These are phyloP conservation scores for Cyathus striatus DNA, from an alignment of 768 basidiomycete species.

Conservation along the genomic window DNA sequence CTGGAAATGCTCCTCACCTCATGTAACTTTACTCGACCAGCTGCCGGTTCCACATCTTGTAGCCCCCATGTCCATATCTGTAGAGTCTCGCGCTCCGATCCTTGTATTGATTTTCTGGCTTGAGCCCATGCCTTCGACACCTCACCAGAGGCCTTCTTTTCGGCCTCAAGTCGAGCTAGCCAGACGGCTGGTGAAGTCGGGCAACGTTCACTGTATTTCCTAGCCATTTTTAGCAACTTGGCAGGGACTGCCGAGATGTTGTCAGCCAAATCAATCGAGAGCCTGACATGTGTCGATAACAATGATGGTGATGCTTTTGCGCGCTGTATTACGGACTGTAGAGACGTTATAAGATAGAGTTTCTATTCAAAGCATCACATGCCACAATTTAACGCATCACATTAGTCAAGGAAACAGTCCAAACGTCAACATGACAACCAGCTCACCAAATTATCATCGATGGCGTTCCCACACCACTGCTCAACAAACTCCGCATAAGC, in stretches of 20 bases:
- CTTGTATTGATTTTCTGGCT: conserved; percentile 32
- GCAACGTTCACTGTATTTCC: conserved; percentile 38
- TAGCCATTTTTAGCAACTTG: conserved; percentile 33
- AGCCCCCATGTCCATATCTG: conserved; percentile 57
- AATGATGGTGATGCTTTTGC: conserved; percentile 20
- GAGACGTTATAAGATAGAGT: conserved; percentile 44
- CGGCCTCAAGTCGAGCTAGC: conserved; percentile 45
- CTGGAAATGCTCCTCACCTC: conserved; percentile 23
- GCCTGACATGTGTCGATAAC: conserved; percentile 23
- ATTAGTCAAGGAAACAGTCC: conserved; percentile 11
- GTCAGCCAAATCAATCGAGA: conserved; percentile 14
- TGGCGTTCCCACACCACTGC: conserved; percentile 37
- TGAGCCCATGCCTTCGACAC: conserved; percentile 33
- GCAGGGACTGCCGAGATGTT: conserved; percentile 12
- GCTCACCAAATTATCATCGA: conserved; percentile 45
- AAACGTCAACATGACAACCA: conserved; percentile 4
- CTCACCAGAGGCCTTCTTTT: conserved; percentile 21
- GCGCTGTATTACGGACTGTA: conserved; percentile 28
- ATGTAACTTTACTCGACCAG: conserved; percentile 17
- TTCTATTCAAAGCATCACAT: no score
- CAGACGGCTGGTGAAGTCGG: conserved; percentile 41
- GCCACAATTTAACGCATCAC: conserved; percentile 24
- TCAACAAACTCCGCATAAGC: conserved; percentile 52
- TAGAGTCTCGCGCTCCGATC: conserved; percentile 22
- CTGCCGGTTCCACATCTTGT: conserved; percentile 13